Base-by-base conservation (phyloP, 768 basidiomycete species). In the Nidularia pulvinata region DNA sequence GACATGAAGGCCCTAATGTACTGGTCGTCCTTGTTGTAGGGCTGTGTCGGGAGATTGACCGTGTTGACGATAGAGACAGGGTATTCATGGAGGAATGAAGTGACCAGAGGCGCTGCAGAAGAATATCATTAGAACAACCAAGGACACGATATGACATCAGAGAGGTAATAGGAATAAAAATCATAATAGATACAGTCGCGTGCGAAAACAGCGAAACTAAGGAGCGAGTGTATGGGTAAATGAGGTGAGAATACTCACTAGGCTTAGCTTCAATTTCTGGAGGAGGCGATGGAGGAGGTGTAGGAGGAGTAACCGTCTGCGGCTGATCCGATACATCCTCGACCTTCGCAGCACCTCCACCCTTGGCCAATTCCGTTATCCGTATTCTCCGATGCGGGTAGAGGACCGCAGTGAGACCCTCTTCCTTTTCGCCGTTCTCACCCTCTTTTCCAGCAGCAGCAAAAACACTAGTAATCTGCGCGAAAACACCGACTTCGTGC, bases 1-100 rank as follows among this genome's bases (percentile, higher is more conserved):
- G 89, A 88, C 85, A 94, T 95, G 71, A 97, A 91, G 4, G 96
- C 96, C 32, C 94, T 90, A 60, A 96, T 88, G 68, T 95, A 90
- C 67, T 97, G 95, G 71, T 95, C 88, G 67, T 95, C 92, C 67
- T 95, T 93, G 75, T 88, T 85, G 76, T 89, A 95, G 0, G 93
- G 85, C 56, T 88, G 83, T 5, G 92, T 89, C 30, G 70, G 65
- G 47, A 97, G 81, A 64, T 98, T 98, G 25, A 86, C 85, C 33
- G 96, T 88, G 57, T 89, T 87, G 53, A 93, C 95, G 56, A 98
- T 82, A 2, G 96, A 98, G 54, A 98, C 81, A 45, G 81, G 78
- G 64, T 89, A 88, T n/a, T 84, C 80, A 69, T 88, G 91, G 14
- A 91, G 80, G 84, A 90, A 97, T 5, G 86, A 88, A 0, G 94